Evolutionary conservation across 192 early-diverging fungal species (phyloP), one percentile per base, ranked within the genome.

Genomic region (Linnemannia hyalina): DNA sequence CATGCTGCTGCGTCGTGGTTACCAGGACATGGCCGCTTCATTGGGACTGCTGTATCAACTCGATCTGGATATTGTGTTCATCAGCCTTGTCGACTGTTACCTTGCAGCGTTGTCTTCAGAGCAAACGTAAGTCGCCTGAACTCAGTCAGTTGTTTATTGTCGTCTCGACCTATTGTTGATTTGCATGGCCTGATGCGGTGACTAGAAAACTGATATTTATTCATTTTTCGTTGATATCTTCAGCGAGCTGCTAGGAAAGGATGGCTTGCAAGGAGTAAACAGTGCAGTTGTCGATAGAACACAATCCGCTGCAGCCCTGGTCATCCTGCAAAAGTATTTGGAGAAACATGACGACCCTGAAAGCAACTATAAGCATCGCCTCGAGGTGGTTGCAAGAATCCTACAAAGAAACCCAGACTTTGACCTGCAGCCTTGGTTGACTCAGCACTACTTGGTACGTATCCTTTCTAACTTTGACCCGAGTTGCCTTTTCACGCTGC

Each of bases 391-490:
- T 3, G 79, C 76, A 22, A 68, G 70, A 23, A 81, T 86, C 38
- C 22, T 86, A 36, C 63, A 47, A 18, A 55, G 46, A 41, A 86
- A 86, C 20, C 52, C 75, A 4, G 72, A 81, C 23, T 86, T 86
- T 29, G 70, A 80, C 15, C 22, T 86, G 2, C 84, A 47, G 16
- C 84, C 84, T 16, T 86, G 84, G 84, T 35, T 86, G 46, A 86
- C 68, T 0, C 79, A 63, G 49, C 84, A 86, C 26, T 86, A 86
- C 44, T 49, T 80, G 74, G 84, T 86, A 86, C 41, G 57, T 35
- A 41, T n/a, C 3, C 36, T n/a, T 16, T 3, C 10, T 11, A 44
- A 20, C 23, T 32, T 20, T 15, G 60, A 4, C 23, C 26, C 18
- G 42, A 0, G 29, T n/a, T 32, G 65, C 5, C 13, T 65, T 35